Conservation (phyloP, 306 rosid species). For the Boehmeria nivea region DNA sequence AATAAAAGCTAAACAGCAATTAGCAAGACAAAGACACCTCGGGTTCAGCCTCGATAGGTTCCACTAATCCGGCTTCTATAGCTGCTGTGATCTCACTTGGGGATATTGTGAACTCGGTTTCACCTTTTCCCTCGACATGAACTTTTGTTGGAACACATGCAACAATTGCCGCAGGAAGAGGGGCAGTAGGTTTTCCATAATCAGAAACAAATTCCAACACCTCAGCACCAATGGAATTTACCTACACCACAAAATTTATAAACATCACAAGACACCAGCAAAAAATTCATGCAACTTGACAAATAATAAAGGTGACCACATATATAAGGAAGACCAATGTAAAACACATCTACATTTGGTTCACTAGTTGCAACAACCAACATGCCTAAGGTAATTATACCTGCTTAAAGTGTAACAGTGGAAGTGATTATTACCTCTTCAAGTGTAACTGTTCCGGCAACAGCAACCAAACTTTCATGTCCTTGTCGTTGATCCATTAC, state of each 20-base stretch:
- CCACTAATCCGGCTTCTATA: slow-evolving; percentile 73
- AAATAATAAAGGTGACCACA: no score
- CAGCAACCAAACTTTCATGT: slow-evolving; percentile 85
- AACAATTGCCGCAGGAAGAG: slow-evolving; percentile 94
- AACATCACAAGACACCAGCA: neutral
- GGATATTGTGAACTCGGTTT: slow-evolving; percentile 84
- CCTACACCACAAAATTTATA: slow-evolving; percentile 40
- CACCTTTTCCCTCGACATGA: slow-evolving; percentile 80
- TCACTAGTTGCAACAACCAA: no score
- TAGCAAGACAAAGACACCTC: slow-evolving; percentile 52
- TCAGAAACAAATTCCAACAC: slow-evolving; percentile 82
- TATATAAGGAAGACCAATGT: no score
- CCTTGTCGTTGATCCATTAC: slow-evolving; percentile 99
- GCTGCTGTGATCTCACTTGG: slow-evolving; percentile 78
- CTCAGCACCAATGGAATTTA: slow-evolving; percentile 79
- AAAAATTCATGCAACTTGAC: neutral
- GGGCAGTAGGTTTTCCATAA: slow-evolving; percentile 86
- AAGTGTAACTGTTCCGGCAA: slow-evolving; percentile 88
- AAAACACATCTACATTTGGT: no score
- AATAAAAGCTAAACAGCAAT: slow-evolving; percentile 1
- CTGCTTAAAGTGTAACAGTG: no score
- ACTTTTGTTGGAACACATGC: slow-evolving; percentile 92
- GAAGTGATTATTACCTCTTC: slow-evolving; percentile 56
- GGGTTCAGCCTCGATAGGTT: slow-evolving; percentile 91
- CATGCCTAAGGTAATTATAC: no score